These are phyloP conservation scores for Ceratocystis lukuohia DNA, from an alignment of 2,329 filamentous ascomycete species.

Conservation along the genomic window DNA sequence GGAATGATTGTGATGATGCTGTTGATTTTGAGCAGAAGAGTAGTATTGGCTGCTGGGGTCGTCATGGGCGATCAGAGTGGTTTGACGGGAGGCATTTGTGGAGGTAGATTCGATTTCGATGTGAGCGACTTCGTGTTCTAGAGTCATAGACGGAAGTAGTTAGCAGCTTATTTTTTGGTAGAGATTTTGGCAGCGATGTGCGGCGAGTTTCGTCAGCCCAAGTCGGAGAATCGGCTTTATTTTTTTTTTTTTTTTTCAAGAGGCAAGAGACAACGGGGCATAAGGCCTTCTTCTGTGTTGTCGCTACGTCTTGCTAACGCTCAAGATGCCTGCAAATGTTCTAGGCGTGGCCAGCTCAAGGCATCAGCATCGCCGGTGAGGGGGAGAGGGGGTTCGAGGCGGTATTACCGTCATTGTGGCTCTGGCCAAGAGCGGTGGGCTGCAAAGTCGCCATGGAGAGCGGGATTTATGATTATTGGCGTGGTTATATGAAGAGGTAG, in stretches of 20 bases:
- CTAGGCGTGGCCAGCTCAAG: background rate
- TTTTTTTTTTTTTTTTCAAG: background rate
- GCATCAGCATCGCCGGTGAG: background rate
- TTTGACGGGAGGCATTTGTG: slow-evolving; percentile 14
- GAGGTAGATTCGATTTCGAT: slow-evolving; percentile 10
- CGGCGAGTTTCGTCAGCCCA: background rate
- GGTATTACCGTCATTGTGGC: slow-evolving; percentile 3
- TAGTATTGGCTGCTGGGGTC: background rate
- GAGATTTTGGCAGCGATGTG: background rate
- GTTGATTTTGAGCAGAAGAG: background rate
- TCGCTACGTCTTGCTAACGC: too few species aligned
- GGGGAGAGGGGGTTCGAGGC: background rate
- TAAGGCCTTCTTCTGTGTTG: too few species aligned
- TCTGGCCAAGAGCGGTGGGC: background rate
- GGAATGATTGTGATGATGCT: background rate
- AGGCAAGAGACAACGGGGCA: background rate
- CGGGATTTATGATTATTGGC: background rate
- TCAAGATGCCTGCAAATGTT: background rate
- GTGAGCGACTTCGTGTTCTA: slow-evolving; percentile 12
- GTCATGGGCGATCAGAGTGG: slow-evolving; percentile 13
- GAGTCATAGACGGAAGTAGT: slow-evolving; percentile 1
- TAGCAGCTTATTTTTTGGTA: slow-evolving; percentile 10
- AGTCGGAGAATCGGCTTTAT: slow-evolving; percentile 1
- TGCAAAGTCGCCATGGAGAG: background rate
- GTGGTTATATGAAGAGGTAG: background rate